These are phyloP conservation scores for bread wheat (Triticum aestivum) DNA, from an alignment of 176 grass and related monocot genomes.

Conservation along the genomic window DNA sequence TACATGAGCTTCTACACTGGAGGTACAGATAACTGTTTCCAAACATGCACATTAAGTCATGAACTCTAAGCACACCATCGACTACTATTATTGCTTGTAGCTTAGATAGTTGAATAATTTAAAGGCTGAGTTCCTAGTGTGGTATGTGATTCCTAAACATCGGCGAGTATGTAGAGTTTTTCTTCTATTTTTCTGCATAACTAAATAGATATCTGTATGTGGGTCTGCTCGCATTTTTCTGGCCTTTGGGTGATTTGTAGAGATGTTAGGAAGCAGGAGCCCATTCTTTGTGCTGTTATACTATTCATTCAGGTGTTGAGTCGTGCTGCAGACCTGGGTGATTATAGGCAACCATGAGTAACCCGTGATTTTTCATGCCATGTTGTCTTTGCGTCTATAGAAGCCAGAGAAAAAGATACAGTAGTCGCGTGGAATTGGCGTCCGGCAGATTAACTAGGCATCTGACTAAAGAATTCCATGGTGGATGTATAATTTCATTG, in stretches of 20 bases:
- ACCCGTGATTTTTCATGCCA: neutral
- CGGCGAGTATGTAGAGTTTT: neutral
- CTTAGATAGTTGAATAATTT: no score
- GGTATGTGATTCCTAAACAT: neutral
- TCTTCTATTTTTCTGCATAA: neutral
- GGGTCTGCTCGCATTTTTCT: neutral
- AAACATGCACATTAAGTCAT: no score
- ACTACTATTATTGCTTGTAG: no score
- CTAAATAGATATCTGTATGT: neutral
- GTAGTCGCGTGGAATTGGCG: neutral
- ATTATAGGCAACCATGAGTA: neutral
- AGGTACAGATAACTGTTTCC: no score
- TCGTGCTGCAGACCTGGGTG: neutral
- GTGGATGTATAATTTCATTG: no score
- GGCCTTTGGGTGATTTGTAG: neutral
- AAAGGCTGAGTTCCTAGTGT: no score
- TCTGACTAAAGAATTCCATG: neutral
- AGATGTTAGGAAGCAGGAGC: neutral
- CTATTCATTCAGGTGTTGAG: neutral
- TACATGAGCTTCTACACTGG: no score
- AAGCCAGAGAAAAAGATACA: neutral
- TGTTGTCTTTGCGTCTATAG: neutral
- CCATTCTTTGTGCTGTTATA: neutral
- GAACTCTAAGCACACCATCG: no score
- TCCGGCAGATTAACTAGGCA: neutral